Conservation (phyloP, 768 basidiomycete genomes). For the Hygrocybe punicea region DNA sequence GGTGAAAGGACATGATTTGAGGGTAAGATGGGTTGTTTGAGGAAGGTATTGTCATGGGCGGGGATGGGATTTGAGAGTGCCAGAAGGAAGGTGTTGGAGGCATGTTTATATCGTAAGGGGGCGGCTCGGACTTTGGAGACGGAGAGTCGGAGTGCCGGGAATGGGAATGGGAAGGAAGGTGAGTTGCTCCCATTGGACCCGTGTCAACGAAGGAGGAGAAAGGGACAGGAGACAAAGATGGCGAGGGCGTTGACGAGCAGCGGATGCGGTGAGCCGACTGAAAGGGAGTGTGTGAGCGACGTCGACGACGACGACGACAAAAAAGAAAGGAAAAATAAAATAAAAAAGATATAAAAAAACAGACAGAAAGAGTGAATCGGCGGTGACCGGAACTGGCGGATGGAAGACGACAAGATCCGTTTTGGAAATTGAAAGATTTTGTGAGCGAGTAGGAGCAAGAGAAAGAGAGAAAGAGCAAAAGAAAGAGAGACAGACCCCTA, state of each 20-base stretch:
- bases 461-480: no score
- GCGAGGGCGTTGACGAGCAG: not conserved
- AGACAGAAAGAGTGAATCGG: no score
- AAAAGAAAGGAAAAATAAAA: no score
- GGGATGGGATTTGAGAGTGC: not conserved
- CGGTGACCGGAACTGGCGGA: no score
- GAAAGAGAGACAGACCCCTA: no score
- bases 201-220: conserved; percentile 48
- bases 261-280: not conserved
- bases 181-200: conserved; percentile 60
- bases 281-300: not conserved
- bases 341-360: not conserved
- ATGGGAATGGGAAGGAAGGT: conserved; percentile 26
- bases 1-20: conserved; percentile 3
- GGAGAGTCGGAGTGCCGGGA: conserved; percentile 22
- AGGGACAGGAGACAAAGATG: no score
- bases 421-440: no score
- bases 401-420: no score
- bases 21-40: conserved; percentile 10
- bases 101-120: conserved; percentile 15
- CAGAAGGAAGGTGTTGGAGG: conserved; percentile 3
- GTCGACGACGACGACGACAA: not conserved
- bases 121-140: conserved; percentile 14
- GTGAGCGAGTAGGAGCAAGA: no score
- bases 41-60: conserved; percentile 9